Evolutionary conservation across 2,329 filamentous ascomycete species (phyloP), one percentile per base, ranked within the genome.

Genomic region (Monilinia laxa): DNA sequence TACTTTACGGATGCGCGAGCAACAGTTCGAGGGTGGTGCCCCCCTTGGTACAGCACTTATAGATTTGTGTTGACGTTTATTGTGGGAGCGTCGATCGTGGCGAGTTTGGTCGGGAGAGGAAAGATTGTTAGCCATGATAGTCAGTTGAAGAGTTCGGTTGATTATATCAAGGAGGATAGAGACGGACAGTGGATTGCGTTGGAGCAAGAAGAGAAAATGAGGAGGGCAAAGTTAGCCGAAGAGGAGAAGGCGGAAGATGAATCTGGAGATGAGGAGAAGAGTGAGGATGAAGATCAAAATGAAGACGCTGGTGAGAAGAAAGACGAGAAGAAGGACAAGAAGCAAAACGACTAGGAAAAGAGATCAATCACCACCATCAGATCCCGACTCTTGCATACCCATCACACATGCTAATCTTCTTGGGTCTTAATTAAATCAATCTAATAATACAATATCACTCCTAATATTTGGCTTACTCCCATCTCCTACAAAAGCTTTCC

Each of bases 61-160:
- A 91, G 94, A 45, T 97, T 97, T 78, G 89, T 96, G 11, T 83
- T 97, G 73, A 97, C 94, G 2, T 94, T 93, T 77, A 85, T 97
- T 68, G 93, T 97, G 38, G 93, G 94, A 51, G 82, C 86, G 54
- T 89, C 90, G 70, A 94, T 97, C 72, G 87, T 95, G 53, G 80
- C 92, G 72, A 94, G 87, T 70, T 81, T 97, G 71, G 85, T 97
- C 70, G 92, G 92, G 52, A 87, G 93, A 69, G 90, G 93, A 74
- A 90, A 93, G 80, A 76, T 76, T 53, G 65, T 72, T 25, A 65
- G 58, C 4, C 51, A 66, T 18, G 72, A 73, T 57, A 10, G 76
- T 68, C 68, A 75, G 69, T 51, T 80, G 40, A 74, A 68, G 65
- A 71, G 52, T 42, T 67, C 75, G 12, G 67, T 69, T 4, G 75